Evolutionary conservation across 768 basidiomycete species (phyloP).

Genomic region (Suillus clintonianus): DNA sequence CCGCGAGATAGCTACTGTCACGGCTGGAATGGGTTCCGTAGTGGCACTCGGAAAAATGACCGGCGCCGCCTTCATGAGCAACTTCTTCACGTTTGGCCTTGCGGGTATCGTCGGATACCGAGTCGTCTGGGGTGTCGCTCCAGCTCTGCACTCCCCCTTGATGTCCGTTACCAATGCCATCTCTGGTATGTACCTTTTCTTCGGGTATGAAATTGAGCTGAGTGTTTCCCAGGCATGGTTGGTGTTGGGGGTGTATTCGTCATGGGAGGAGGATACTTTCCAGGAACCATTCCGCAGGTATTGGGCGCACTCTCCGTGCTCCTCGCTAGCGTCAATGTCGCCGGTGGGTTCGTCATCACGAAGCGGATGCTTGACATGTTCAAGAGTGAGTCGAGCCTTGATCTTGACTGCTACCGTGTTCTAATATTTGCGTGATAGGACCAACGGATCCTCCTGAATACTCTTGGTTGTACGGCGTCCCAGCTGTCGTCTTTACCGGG

Average conservation of each 20-base stretch:
- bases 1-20: slow-evolving; percentile 72
- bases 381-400: slow-evolving; percentile 54
- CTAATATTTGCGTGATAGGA: slow-evolving; percentile 41
- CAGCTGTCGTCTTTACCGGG: slow-evolving; percentile 79
- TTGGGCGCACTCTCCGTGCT: slow-evolving; percentile 85
- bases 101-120: slow-evolving; percentile 86
- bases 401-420: background rate
- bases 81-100: slow-evolving; percentile 86
- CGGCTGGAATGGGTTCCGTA: slow-evolving; percentile 72
- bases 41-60: slow-evolving; percentile 80
- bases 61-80: slow-evolving; percentile 82
- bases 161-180: slow-evolving; percentile 93
- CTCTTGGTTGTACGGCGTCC: slow-evolving; percentile 78
- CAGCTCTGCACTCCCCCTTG: slow-evolving; percentile 84
- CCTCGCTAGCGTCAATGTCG: slow-evolving; percentile 84
- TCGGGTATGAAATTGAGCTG: background rate
- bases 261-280: slow-evolving; percentile 87
- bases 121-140: slow-evolving; percentile 88
- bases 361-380: slow-evolving; percentile 95
- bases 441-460: slow-evolving; percentile 88
- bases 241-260: slow-evolving; percentile 86
- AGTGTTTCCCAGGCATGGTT: slow-evolving; percentile 55
- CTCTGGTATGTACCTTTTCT: slow-evolving; percentile 53
- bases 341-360: slow-evolving; percentile 87
- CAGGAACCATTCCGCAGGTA: slow-evolving; percentile 77